Conservation (phyloP, 352 stramenopile species). For the Phytophthora capsici region DNA sequence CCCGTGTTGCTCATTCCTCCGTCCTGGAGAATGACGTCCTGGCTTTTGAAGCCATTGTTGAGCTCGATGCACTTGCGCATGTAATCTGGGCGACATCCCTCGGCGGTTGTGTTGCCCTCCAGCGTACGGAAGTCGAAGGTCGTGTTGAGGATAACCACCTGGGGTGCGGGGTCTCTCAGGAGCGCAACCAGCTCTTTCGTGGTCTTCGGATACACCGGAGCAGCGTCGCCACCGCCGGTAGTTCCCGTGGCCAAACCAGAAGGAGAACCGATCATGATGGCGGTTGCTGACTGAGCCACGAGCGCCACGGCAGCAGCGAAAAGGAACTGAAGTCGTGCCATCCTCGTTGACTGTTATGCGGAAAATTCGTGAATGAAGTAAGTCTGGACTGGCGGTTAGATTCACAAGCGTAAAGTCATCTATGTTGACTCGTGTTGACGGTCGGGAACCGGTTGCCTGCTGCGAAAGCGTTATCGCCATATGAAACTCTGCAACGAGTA, state of each 20-base stretch:
- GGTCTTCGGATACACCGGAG: conserved; percentile 11
- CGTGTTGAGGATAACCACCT: conserved; percentile 27
- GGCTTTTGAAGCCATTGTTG: conserved; percentile 35
- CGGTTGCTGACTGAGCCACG: neutral
- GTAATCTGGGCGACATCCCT: conserved; percentile 23
- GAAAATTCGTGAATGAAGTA: neutral
- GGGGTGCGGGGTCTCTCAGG: conserved; percentile 5
- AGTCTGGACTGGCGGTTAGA: neutral
- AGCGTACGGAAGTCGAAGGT: conserved; percentile 26
- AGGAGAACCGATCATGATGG: conserved; percentile 12
- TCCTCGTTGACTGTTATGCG: neutral
- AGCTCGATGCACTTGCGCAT: conserved; percentile 22
- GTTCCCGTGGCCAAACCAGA: conserved; percentile 7
- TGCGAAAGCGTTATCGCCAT: conserved; percentile 2
- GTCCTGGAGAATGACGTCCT: conserved; percentile 37
- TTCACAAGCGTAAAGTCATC: conserved; percentile 11
- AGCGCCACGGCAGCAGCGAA: conserved; percentile 2
- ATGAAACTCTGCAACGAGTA: conserved; percentile 4
- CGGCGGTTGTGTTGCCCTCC: conserved; percentile 24
- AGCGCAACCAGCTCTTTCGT: conserved; percentile 4
- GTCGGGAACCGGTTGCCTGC: neutral
- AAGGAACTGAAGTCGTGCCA: conserved; percentile 5
- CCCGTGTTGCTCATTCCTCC: conserved; percentile 48
- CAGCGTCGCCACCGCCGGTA: conserved; percentile 5
- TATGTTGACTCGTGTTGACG: neutral